phyloP scores from a whole-genome alignment of 2,329 filamentous ascomycete genomes.

The Penicillium sp. region DNA sequence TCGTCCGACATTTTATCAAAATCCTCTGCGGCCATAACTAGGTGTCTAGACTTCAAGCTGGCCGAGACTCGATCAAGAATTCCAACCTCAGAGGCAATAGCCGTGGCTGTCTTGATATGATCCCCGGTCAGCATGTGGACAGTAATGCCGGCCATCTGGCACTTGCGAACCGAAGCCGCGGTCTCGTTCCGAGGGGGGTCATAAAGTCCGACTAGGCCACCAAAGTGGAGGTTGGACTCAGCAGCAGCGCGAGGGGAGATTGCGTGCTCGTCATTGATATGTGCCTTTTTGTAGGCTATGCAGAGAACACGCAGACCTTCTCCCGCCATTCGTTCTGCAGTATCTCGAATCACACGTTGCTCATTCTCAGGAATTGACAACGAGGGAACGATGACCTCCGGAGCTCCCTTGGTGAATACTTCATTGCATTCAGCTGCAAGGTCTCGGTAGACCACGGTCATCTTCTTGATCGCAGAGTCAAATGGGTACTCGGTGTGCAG shows the following conservation, averaged over 20 bases:
- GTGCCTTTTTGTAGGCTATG: slow-evolving; percentile 42
- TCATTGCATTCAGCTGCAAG: slow-evolving; percentile 24
- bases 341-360: slow-evolving; percentile 21
- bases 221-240: slow-evolving; percentile 50
- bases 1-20: slow-evolving; percentile 50
- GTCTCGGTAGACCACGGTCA: slow-evolving; percentile 56
- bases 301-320: slow-evolving; percentile 58
- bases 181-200: slow-evolving; percentile 58
- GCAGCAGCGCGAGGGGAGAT: slow-evolving; percentile 41
- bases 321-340: slow-evolving; percentile 52
- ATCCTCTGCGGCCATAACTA: slow-evolving; percentile 53
- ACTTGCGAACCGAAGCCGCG: slow-evolving; percentile 49
- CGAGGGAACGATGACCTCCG: slow-evolving; percentile 50
- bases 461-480: slow-evolving; percentile 59
- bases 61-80: slow-evolving; percentile 44
- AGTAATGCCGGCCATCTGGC: slow-evolving; percentile 50
- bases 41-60: slow-evolving; percentile 34
- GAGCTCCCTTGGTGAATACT: slow-evolving; percentile 58
- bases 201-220: slow-evolving; percentile 56
- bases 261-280: slow-evolving; percentile 26
- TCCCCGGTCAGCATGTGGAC: slow-evolving; percentile 56
- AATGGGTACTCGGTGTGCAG: slow-evolving; percentile 56
- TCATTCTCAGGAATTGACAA: slow-evolving; percentile 16
- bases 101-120: slow-evolving; percentile 52
- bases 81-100: slow-evolving; percentile 53